These are phyloP conservation scores for Dioscorea alata DNA, from an alignment of 106 monocot species.

Conservation along the genomic window DNA sequence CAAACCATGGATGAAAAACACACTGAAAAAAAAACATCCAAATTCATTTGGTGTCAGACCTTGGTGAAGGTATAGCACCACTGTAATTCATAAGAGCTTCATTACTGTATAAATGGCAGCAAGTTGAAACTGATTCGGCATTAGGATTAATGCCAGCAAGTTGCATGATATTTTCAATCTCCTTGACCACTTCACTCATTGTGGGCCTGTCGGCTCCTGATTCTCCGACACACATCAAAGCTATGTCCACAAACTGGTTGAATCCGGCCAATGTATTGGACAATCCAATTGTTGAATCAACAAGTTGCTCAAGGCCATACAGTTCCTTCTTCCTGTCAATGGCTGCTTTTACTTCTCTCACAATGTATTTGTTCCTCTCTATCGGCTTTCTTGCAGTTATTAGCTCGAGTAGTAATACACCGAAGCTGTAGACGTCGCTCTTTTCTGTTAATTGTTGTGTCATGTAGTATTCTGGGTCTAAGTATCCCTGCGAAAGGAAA, in stretches of 20 bases:
- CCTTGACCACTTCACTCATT: slow-evolving; percentile 63
- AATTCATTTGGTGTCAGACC: slow-evolving; percentile 27
- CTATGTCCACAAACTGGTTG: slow-evolving; percentile 42
- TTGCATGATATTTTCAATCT: slow-evolving; percentile 61
- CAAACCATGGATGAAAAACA: no score
- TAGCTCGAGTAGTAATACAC: slow-evolving; percentile 62
- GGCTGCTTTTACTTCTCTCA: slow-evolving; percentile 36
- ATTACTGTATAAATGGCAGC: slow-evolving; percentile 24
- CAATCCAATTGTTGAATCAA: slow-evolving; percentile 40
- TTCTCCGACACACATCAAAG: slow-evolving; percentile 55
- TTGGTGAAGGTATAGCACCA: slow-evolving; percentile 14
- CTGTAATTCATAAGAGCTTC: slow-evolving; percentile 25
- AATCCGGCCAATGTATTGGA: slow-evolving; percentile 21
- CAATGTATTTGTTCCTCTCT: slow-evolving; percentile 51
- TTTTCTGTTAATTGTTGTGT: slow-evolving; percentile 66
- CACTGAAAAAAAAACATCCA: no score
- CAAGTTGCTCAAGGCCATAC: slow-evolving; percentile 38
- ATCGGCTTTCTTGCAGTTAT: slow-evolving; percentile 52
- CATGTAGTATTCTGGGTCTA: slow-evolving; percentile 85
- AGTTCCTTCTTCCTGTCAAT: slow-evolving; percentile 37
- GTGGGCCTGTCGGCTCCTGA: slow-evolving; percentile 31
- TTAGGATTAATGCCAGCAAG: slow-evolving; percentile 29
- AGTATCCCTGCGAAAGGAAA: slow-evolving; percentile 42
- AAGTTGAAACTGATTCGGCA: slow-evolving; percentile 21
- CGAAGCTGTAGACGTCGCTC: slow-evolving; percentile 80